Base-by-base conservation (phyloP, 2,329 filamentous ascomycete species). In the Pyricularia sp. region DNA sequence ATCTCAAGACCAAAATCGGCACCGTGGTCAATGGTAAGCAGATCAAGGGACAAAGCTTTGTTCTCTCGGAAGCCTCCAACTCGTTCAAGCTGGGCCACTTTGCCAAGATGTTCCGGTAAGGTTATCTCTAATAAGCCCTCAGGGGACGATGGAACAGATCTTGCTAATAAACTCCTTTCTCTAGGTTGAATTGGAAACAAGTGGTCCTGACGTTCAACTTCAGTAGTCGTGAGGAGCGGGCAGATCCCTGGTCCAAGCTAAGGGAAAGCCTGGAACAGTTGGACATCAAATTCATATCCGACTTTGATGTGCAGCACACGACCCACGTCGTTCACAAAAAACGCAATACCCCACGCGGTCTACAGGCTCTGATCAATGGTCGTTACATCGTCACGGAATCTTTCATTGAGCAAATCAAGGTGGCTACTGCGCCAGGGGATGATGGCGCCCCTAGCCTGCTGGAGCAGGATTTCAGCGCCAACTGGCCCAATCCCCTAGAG, bases 241-340 rank as follows among this genome's bases (percentile, higher is more conserved):
- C 81, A 66, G 85, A 88, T 70, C 85, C 88, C 1, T 79, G 93
- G 65, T 76, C 79, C 1, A 78, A 78, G 22, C 81, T 92, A 30
- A 84, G 84, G 67, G 77, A 83, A 35, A 82, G 82, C 64, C 83
- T 97, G 22, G 91, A 96, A 72, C 84, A 88, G 60, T 81, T 96
- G n/a, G 94, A 96, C 72, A 88, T 97, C 74, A 97, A 97, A 74
- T 87, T 91, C 16, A 78, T 89, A 16, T 80, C 84, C 59, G 87
- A 92, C 4, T 97, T 91, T 74, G 78, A 89, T 28, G 77, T 82
- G 30, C 81, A 78, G 19, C 78, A 83, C 31, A 97, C 93, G 0
- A 96, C 93, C 0, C 93, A 97, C 74, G 89, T 96, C 12, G 86
- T 97, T 40, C 87, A 91, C 8, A 90, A 87, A 73, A 97, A 96